phyloP scores from a whole-genome alignment of 345 rosid genomes.

The Zanthoxylum bungeanum region DNA sequence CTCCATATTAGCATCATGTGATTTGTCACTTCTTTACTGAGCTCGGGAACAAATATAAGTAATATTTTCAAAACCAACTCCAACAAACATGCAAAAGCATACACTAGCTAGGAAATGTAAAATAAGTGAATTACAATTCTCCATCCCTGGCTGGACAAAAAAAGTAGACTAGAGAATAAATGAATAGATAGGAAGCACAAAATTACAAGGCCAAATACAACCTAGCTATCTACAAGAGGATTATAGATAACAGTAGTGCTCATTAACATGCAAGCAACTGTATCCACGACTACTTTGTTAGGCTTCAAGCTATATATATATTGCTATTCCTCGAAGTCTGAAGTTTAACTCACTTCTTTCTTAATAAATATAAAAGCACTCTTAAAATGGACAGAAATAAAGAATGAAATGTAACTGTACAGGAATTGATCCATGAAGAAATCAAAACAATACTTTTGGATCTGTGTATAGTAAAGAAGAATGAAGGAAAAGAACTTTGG shows the following conservation, averaged over 20 bases:
- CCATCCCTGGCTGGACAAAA: not conserved
- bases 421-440: slow-evolving; percentile 25
- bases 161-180: slow-evolving; percentile 4
- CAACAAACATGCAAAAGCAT: not conserved
- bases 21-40: not conserved
- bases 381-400: not conserved
- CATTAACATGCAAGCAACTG: slow-evolving; percentile 4
- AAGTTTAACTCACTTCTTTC: not conserved
- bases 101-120: not conserved
- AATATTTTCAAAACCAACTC: not conserved
- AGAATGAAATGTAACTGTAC: slow-evolving; percentile 9
- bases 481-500: slow-evolving; percentile 25
- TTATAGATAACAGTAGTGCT: not conserved
- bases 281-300: slow-evolving; percentile 7
- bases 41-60: not conserved
- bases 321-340: not conserved
- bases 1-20: slow-evolving; percentile 60
- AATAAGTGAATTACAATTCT: not conserved
- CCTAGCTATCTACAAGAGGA: slow-evolving; percentile 1
- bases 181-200: slow-evolving; percentile 5
- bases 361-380: not conserved
- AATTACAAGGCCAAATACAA: not conserved
- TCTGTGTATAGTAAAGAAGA: slow-evolving; percentile 24
- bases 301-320: slow-evolving; percentile 7
- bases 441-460: slow-evolving; percentile 20